These are phyloP conservation scores for Geotrichum cucujoidarum DNA, from an alignment of 1,139 yeast species.

Conservation along the genomic window DNA sequence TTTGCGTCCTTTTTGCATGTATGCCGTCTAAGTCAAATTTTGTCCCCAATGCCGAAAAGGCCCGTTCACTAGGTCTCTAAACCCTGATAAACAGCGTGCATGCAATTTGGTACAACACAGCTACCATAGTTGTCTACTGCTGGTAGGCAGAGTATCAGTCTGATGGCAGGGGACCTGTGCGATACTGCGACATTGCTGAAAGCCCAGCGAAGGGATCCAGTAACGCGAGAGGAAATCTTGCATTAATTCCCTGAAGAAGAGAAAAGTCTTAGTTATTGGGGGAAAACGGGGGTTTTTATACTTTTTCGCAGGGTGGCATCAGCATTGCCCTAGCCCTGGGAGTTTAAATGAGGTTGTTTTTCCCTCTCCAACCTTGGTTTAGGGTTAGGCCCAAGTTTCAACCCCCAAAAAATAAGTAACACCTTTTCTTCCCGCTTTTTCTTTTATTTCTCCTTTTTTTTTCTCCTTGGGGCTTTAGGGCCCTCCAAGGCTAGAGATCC, in stretches of 20 bases:
- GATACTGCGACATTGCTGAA: background rate
- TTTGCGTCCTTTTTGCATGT: no score
- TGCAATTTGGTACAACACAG: no score
- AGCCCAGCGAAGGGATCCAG: background rate
- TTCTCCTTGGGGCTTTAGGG: conserved; percentile 6
- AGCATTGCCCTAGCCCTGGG: background rate
- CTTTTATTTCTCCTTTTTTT: conserved; percentile 1
- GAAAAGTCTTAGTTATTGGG: background rate
- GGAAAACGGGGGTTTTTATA: background rate
- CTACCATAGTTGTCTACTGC: no score
- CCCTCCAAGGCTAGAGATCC: no score
- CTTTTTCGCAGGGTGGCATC: background rate
- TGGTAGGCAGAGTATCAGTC: no score
- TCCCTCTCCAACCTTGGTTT: background rate
- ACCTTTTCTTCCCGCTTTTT: background rate
- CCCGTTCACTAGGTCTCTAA: no score
- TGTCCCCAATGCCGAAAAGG: no score
- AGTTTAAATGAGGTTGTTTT: no score
- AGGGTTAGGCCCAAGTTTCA: background rate
- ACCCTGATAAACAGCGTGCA: no score
- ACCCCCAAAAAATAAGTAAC: background rate
- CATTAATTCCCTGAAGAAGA: conserved; percentile 1
- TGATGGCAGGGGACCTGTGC: no score
- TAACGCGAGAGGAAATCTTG: conserved; percentile 4
- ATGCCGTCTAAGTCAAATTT: no score